Conservation (phyloP, 176 grass and related monocot species). For the Poa pratensis region DNA sequence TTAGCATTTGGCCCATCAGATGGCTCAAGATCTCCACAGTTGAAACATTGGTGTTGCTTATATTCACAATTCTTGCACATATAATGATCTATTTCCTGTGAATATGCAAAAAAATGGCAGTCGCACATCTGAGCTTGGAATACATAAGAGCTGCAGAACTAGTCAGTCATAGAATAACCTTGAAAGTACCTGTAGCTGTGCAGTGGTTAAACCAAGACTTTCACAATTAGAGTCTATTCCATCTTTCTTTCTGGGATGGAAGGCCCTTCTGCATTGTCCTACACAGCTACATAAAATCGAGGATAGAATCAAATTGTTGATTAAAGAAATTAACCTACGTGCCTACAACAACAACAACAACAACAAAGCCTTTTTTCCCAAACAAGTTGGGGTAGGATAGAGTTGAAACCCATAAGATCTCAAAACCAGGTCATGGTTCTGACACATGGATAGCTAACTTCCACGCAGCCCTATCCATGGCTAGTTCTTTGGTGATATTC, state of each 20-base stretch:
- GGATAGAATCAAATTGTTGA: not conserved
- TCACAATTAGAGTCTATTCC: conserved; percentile 62
- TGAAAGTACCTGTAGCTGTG: conserved; percentile 60
- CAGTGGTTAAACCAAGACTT: conserved; percentile 62
- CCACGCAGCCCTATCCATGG: too few species aligned
- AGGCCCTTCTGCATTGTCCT: conserved; percentile 74
- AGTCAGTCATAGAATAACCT: not conserved
- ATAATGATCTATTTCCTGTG: conserved; percentile 59
- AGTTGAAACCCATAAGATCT: too few species aligned
- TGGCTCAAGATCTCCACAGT: conserved; percentile 64
- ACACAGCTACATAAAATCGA: conserved; percentile 64
- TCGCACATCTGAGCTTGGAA: conserved; percentile 14
- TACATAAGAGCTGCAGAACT: conserved; percentile 20
- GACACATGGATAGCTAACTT: too few species aligned
- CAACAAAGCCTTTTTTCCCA: too few species aligned
- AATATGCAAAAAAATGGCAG: conserved; percentile 1
- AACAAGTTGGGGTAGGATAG: too few species aligned
- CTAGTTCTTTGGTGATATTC: too few species aligned
- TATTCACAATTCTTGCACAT: conserved; percentile 73
- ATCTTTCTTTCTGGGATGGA: conserved; percentile 64
- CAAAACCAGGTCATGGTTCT: too few species aligned
- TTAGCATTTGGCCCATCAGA: conserved; percentile 69
- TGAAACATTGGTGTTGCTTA: conserved; percentile 82
- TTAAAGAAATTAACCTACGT: not conserved
- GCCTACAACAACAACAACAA: too few species aligned